A percentile compares a stretch with the other conserved stretches of the same genome.
Conservation (phyloP, 257 asterid species). For the Nicotiana tabacum region DNA sequence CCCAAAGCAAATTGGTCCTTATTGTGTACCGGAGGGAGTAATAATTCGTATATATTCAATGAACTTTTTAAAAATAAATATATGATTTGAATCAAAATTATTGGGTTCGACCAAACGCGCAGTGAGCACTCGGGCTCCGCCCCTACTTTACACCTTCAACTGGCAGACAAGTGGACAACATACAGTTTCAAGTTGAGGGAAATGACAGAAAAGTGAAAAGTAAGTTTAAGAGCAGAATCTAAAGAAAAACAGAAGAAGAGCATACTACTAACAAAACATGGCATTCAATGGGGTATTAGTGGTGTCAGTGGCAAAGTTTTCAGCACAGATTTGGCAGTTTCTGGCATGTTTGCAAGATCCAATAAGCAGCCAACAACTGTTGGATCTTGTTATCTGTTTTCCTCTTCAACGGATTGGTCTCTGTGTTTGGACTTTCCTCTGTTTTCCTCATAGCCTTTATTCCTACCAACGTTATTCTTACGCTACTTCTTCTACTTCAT, state of each 20-base stretch:
- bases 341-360: conserved; percentile 24
- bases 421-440: conserved; percentile 26
- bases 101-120: too few relatives aligned
- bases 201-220: background rate
- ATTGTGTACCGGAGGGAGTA: too few relatives aligned
- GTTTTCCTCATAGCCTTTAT: conserved; percentile 6
- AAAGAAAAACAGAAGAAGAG: background rate
- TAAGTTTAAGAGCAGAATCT: background rate
- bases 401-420: conserved; percentile 32
- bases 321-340: conserved; percentile 26
- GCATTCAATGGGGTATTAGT: conserved; percentile 22
- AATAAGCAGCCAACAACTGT: conserved; percentile 25
- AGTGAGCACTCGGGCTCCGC: too few relatives aligned
- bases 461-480: background rate
- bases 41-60: too few relatives aligned
- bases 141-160: background rate
- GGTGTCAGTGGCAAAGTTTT: conserved; percentile 25
- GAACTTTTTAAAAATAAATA: too few relatives aligned
- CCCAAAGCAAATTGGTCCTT: too few relatives aligned
- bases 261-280: background rate
- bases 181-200: background rate
- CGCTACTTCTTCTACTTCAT: background rate
- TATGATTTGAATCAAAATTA: too few relatives aligned
- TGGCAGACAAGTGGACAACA: background rate
- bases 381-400: conserved; percentile 29